phyloP scores from a whole-genome alignment of 2,329 filamentous ascomycete genomes.

The Fusarium sp. region DNA sequence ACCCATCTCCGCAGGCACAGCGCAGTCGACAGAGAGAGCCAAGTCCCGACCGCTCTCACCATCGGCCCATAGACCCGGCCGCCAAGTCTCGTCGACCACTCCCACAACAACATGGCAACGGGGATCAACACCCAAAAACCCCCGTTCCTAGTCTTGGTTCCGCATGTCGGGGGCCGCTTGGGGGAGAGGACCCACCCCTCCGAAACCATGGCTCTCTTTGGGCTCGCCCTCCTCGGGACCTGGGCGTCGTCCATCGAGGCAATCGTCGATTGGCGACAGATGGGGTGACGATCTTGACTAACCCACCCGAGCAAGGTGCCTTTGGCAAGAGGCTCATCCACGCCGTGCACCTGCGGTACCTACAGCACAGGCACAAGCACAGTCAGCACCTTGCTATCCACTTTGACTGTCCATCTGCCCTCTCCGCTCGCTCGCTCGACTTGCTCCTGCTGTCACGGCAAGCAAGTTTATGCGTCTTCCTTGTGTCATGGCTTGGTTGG shows the following conservation, averaged over 20 bases:
- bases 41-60: conserved; percentile 30
- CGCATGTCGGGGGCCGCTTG: conserved; percentile 7
- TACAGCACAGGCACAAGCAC: conserved; percentile 29
- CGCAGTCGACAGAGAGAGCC: conserved; percentile 11
- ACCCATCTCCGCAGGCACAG: conserved; percentile 22
- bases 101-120: conserved; percentile 28
- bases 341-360: conserved; percentile 20
- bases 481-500: conserved; percentile 32
- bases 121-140: conserved; percentile 28
- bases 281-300: conserved; percentile 38
- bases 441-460: conserved; percentile 22
- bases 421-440: conserved; percentile 14
- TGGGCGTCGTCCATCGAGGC: conserved; percentile 24
- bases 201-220: conserved; percentile 33
- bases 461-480: conserved; percentile 37
- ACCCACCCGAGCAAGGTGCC: conserved; percentile 35
- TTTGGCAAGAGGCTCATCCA: conserved; percentile 24
- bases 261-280: conserved; percentile 45
- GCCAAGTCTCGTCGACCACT: conserved; percentile 37
- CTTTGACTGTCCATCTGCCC: not conserved
- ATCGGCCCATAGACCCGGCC: conserved; percentile 40
- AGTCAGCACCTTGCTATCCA: conserved; percentile 1
- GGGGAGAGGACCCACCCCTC: conserved; percentile 29
- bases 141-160: conserved; percentile 26
- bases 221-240: conserved; percentile 7